Conservation (phyloP, 352 stramenopile species). For the Phytophthora colocasiae region DNA sequence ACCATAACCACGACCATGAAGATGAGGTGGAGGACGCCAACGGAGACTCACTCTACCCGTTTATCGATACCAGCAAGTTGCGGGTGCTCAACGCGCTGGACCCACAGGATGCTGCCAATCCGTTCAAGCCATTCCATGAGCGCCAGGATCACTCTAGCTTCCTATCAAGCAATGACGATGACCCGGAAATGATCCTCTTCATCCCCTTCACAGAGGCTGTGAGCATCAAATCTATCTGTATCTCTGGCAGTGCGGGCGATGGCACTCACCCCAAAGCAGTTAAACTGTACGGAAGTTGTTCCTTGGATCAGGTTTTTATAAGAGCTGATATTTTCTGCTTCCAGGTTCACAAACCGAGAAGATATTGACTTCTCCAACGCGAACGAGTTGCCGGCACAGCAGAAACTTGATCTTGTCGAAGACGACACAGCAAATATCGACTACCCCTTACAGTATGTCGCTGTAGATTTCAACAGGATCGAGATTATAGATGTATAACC, state of each 20-base stretch:
- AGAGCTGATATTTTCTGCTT: slow-evolving; percentile 8
- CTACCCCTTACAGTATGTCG: slow-evolving; percentile 78
- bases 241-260: slow-evolving; percentile 74
- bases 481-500: background rate
- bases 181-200: slow-evolving; percentile 87
- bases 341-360: slow-evolving; percentile 79
- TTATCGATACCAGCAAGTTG: slow-evolving; percentile 89
- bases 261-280: slow-evolving; percentile 82
- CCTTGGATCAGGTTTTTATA: background rate
- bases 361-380: slow-evolving; percentile 90
- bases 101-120: slow-evolving; percentile 60
- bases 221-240: slow-evolving; percentile 90
- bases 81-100: slow-evolving; percentile 81
- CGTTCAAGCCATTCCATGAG: slow-evolving; percentile 87
- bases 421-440: slow-evolving; percentile 69
- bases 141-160: slow-evolving; percentile 71
- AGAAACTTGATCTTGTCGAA: slow-evolving; percentile 82
- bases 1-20: slow-evolving; percentile 65
- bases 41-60: slow-evolving; percentile 84
- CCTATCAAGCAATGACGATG: slow-evolving; percentile 80
- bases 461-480: background rate
- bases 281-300: slow-evolving; percentile 63
- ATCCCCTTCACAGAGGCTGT: slow-evolving; percentile 90
- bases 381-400: slow-evolving; percentile 72
- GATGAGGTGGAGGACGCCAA: slow-evolving; percentile 74